Conservation (phyloP, 306 rosid genomes). For the Pyrus betulifolia region DNA sequence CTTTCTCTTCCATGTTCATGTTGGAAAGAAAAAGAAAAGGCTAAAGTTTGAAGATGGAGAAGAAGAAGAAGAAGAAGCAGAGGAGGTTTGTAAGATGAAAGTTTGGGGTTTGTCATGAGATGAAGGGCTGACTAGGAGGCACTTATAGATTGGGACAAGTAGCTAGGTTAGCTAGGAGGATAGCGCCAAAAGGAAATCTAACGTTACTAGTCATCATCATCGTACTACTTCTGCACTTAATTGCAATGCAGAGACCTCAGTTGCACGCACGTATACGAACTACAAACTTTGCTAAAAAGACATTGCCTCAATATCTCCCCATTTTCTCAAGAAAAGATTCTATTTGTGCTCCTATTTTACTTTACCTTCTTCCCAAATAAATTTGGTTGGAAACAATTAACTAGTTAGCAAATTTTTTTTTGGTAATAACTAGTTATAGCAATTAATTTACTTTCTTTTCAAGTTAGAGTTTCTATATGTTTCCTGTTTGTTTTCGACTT, state of each 20-base stretch:
- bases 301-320: constrained; percentile 3
- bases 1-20: constrained; percentile 72
- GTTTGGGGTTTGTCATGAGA: constrained; percentile 30
- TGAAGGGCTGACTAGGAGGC: neutral
- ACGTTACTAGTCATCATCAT: neutral
- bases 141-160: neutral
- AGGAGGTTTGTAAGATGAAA: constrained; percentile 1
- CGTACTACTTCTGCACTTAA: constrained; percentile 13
- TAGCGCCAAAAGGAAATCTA: neutral
- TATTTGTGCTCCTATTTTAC: no score
- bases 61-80: neutral
- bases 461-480: neutral
- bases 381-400: neutral
- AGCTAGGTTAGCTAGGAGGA: neutral
- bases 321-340: neutral
- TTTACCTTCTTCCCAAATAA: neutral
- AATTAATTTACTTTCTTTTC: neutral
- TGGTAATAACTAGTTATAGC: neutral
- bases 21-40: neutral
- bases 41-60: neutral
- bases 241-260: constrained; percentile 23
- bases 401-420: no score
- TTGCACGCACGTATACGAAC: constrained; percentile 19
- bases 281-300: constrained; percentile 7
- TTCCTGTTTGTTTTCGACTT: neutral